Evolutionary conservation across 2,329 filamentous ascomycete species (phyloP).

Genomic region (Pleomassaria siparia): DNA sequence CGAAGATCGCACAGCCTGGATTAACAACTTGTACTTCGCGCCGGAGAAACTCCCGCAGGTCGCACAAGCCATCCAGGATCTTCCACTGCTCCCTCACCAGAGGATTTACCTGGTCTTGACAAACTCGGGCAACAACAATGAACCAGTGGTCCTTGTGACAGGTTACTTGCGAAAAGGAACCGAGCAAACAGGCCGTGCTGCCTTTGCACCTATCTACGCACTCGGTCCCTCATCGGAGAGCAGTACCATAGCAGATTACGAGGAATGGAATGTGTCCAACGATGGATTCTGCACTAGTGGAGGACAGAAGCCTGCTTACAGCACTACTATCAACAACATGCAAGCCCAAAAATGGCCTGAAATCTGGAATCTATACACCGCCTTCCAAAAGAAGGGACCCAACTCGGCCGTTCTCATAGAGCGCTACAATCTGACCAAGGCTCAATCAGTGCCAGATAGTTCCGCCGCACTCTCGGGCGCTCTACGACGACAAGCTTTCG

Average conservation of each 20-base stretch:
- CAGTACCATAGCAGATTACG: constrained; percentile 37
- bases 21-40: constrained; percentile 26
- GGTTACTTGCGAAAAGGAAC: constrained; percentile 39
- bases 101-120: constrained; percentile 41
- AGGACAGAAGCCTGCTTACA: constrained; percentile 45
- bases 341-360: constrained; percentile 41
- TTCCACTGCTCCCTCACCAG: constrained; percentile 39
- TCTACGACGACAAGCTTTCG: constrained; percentile 34
- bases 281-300: constrained; percentile 42
- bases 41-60: constrained; percentile 34
- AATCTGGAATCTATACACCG: constrained; percentile 43
- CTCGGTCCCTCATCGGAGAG: constrained; percentile 28
- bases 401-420: constrained; percentile 39
- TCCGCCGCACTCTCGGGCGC: constrained; percentile 32
- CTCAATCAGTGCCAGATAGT: constrained; percentile 17
- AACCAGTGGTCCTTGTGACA: constrained; percentile 28
- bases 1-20: constrained; percentile 27
- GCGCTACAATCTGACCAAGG: constrained; percentile 42
- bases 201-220: constrained; percentile 41
- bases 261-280: constrained; percentile 44
- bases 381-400: constrained; percentile 39
- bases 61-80: constrained; percentile 41
- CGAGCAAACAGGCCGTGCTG: constrained; percentile 30
- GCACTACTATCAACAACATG: constrained; percentile 38
- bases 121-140: constrained; percentile 23